A percentile compares a stretch with the other conserved stretches of the same genome.
Conservation (phyloP, 1,284 basidiomycete species). For the Ustilago crameri region DNA sequence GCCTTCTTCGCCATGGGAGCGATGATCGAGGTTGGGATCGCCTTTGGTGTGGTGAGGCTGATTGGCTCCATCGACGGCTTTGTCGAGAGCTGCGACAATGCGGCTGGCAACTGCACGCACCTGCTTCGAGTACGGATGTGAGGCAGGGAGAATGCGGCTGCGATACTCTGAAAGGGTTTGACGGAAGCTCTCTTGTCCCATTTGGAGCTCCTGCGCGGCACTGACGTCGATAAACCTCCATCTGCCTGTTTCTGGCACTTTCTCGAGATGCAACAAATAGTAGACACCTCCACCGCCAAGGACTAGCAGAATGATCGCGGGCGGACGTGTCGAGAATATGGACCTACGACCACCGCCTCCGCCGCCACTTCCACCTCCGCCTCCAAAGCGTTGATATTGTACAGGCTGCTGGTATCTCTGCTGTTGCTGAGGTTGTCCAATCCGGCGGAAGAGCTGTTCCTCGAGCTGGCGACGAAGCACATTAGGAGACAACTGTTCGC, state of each 20-base stretch:
- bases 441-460: constrained; percentile 35
- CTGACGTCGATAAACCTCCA: constrained; percentile 65
- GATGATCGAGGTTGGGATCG: constrained; percentile 30
- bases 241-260: constrained; percentile 63
- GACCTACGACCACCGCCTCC: constrained; percentile 7
- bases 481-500: constrained; percentile 30
- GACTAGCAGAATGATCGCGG: constrained; percentile 40
- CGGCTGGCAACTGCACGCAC: constrained; percentile 74
- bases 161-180: constrained; percentile 74
- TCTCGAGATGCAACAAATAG: constrained; percentile 63
- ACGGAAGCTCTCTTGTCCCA: constrained; percentile 72
- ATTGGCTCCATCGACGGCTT: constrained; percentile 68
- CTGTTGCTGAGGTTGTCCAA: constrained; percentile 21
- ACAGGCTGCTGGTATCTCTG: constrained; percentile 10
- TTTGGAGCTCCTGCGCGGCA: constrained; percentile 50
- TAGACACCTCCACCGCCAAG: constrained; percentile 55
- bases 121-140: constrained; percentile 76
- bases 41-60: constrained; percentile 38
- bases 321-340: constrained; percentile 29
- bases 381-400: constrained; percentile 40
- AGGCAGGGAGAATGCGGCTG: constrained; percentile 75
- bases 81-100: constrained; percentile 78
- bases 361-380: constrained; percentile 11
- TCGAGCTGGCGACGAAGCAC: constrained; percentile 31
- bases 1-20: constrained; percentile 41